These are phyloP conservation scores for Punica granatum DNA, from an alignment of 345 rosid genomes.

Conservation along the genomic window DNA sequence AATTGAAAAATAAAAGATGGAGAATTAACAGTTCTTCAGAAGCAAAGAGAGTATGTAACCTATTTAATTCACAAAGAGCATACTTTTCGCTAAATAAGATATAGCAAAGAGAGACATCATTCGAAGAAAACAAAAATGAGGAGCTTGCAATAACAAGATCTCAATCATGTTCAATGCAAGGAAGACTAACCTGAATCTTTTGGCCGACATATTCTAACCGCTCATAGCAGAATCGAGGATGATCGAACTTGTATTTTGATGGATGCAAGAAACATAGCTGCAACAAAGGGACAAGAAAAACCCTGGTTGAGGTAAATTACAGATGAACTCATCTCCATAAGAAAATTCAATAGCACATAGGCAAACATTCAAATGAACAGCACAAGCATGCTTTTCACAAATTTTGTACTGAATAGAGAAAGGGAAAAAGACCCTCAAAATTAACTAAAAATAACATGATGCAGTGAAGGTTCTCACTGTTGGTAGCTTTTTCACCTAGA, in stretches of 20 bases:
- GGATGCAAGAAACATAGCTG: slow-evolving; percentile 99
- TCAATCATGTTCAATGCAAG: too few species aligned
- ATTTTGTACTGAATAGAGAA: background rate
- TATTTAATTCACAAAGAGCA: background rate
- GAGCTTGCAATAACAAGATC: background rate
- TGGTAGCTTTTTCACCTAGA: background rate
- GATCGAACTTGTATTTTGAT: slow-evolving; percentile 85
- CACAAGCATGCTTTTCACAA: background rate
- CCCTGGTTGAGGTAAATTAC: background rate
- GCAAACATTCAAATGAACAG: background rate
- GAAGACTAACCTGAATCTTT: slow-evolving; percentile 75
- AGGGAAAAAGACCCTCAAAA: background rate
- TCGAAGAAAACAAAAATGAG: background rate
- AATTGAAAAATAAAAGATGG: too few species aligned
- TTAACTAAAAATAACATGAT: background rate
- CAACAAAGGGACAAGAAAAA: slow-evolving; percentile 3
- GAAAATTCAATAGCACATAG: background rate
- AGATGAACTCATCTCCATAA: background rate
- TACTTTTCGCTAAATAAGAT: background rate
- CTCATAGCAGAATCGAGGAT: slow-evolving; percentile 88
- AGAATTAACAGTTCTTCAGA: background rate
- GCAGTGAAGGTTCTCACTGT: background rate
- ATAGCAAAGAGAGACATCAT: background rate
- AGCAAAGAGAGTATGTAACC: background rate
- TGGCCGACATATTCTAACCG: slow-evolving; percentile 86